These are phyloP conservation scores for Fusarium ramigenum DNA, from an alignment of 2,329 filamentous ascomycete species.

Conservation along the genomic window DNA sequence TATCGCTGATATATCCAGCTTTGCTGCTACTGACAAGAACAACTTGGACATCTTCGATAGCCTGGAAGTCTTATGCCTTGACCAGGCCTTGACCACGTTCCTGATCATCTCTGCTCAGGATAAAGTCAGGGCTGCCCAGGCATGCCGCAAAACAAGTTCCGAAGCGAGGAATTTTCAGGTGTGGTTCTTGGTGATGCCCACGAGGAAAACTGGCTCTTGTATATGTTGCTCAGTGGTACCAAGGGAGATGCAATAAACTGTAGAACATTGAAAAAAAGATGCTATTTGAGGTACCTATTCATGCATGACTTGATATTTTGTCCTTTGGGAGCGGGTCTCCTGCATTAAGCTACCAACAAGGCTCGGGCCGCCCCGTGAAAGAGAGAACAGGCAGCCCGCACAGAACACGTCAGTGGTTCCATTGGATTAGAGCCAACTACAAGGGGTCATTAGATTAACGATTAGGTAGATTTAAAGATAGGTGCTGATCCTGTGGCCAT, in stretches of 20 bases:
- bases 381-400: not conserved
- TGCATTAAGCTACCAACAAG: not conserved
- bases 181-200: not conserved
- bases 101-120: not conserved
- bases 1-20: not conserved
- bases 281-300: too few relatives aligned
- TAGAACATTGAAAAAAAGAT: not conserved
- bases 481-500: not conserved
- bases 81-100: not conserved
- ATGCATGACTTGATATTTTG: not conserved
- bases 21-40: not conserved
- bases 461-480: not conserved
- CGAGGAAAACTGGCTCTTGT: not conserved
- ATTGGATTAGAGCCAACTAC: not conserved
- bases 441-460: not conserved
- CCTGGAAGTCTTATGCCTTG: not conserved
- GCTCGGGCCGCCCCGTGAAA: not conserved
- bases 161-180: not conserved
- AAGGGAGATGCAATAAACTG: not conserved
- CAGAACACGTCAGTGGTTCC: not conserved
- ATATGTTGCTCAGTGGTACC: not conserved
- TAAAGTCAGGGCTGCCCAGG: not conserved
- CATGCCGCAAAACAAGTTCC: not conserved
- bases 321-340: not conserved
- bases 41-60: not conserved